Evolutionary conservation across 352 stramenopile species (phyloP).

Genomic region (Phytophthora megakarya): DNA sequence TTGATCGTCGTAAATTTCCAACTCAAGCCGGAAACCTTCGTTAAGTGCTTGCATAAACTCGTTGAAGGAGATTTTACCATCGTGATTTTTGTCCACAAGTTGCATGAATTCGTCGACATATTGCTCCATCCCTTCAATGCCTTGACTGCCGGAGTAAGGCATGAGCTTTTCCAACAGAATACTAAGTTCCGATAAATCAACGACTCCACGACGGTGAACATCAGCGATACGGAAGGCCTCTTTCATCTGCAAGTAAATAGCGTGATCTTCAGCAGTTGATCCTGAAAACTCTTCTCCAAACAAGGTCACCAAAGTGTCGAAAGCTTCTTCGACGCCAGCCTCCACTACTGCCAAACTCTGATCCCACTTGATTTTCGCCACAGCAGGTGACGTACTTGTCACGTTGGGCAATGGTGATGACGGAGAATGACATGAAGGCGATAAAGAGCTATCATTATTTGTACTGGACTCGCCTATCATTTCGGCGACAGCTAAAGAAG

Average conservation of each 20-base stretch:
- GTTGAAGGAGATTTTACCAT: slow-evolving; percentile 75
- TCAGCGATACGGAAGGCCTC: slow-evolving; percentile 73
- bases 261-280: slow-evolving; percentile 57
- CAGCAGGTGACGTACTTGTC: slow-evolving; percentile 29
- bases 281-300: slow-evolving; percentile 66
- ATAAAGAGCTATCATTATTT: slow-evolving; percentile 8
- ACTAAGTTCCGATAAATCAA: slow-evolving; percentile 61
- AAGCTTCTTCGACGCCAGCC: slow-evolving; percentile 48
- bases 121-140: slow-evolving; percentile 55
- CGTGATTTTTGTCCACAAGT: slow-evolving; percentile 64
- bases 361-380: slow-evolving; percentile 44
- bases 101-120: slow-evolving; percentile 82
- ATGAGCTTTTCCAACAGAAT: slow-evolving; percentile 71
- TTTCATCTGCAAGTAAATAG: slow-evolving; percentile 81
- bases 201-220: slow-evolving; percentile 61
- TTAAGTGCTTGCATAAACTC: slow-evolving; percentile 85
- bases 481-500: slow-evolving; percentile 18
- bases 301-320: slow-evolving; percentile 67
- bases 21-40: slow-evolving; percentile 67
- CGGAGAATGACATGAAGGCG: slow-evolving; percentile 10
- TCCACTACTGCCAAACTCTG: slow-evolving; percentile 51
- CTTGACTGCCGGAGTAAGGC: slow-evolving; percentile 49
- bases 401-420: slow-evolving; percentile 30
- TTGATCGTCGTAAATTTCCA: slow-evolving; percentile 74
- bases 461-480: slow-evolving; percentile 18